Evolutionary conservation across 108 stramenopile genomes (phyloP).

Genomic region (Mayamaea pseudoterrestris): DNA sequence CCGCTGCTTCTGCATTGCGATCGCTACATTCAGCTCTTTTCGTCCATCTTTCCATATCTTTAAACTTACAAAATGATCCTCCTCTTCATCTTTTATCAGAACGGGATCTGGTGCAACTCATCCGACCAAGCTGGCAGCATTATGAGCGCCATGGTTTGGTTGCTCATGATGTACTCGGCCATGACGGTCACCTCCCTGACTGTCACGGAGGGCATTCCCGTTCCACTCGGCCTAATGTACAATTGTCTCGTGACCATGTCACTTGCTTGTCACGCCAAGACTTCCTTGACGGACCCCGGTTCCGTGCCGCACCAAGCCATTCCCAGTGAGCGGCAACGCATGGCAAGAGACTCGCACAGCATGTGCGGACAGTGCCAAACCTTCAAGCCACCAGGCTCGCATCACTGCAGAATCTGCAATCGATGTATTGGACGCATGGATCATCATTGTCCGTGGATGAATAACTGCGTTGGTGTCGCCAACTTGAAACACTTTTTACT

Average conservation of each 20-base stretch:
- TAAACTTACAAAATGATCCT: too few species aligned
- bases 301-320: slow-evolving; percentile 71
- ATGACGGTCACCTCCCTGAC: slow-evolving; percentile 53
- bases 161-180: slow-evolving; percentile 45
- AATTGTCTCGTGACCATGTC: slow-evolving; percentile 38
- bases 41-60: too few species aligned
- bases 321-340: slow-evolving; percentile 45
- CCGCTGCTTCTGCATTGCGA: too few species aligned
- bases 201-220: slow-evolving; percentile 38
- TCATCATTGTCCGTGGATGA: slow-evolving; percentile 97
- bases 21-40: too few species aligned
- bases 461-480: slow-evolving; percentile 74
- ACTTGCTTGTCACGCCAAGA: slow-evolving; percentile 65
- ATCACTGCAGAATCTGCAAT: slow-evolving; percentile 94
- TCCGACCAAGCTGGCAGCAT: slow-evolving; percentile 59
- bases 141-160: slow-evolving; percentile 53
- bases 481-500: slow-evolving; percentile 86
- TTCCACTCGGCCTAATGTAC: slow-evolving; percentile 38
- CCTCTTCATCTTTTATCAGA: too few species aligned
- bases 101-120: slow-evolving; percentile 67
- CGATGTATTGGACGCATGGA: slow-evolving; percentile 90
- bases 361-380: slow-evolving; percentile 81
- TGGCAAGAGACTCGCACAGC: slow-evolving; percentile 34
- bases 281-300: slow-evolving; percentile 82
- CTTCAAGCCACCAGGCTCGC: slow-evolving; percentile 85